These are phyloP conservation scores for Pelargonium cotyledonis DNA, from an alignment of 441 rosid species.

Conservation along the genomic window DNA sequence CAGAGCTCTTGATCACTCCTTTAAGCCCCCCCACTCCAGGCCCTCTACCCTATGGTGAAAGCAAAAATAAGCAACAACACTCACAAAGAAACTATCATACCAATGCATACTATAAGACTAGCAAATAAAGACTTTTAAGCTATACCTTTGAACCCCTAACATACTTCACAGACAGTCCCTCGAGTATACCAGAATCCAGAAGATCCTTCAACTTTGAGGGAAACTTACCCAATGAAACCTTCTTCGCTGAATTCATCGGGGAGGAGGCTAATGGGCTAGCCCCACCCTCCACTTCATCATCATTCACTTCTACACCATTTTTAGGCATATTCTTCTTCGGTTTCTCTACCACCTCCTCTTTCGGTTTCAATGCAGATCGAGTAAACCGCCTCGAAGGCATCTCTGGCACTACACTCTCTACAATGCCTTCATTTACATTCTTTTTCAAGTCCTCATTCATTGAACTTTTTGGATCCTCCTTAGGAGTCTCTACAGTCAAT, in stretches of 20 bases:
- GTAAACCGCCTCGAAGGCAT: slow-evolving; percentile 64
- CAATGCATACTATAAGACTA: neutral
- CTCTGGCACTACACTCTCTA: slow-evolving; percentile 20
- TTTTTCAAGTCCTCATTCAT: slow-evolving; percentile 1
- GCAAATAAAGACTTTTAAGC: neutral
- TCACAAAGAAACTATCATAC: neutral
- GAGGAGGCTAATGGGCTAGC: slow-evolving; percentile 21
- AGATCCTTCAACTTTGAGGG: slow-evolving; percentile 59
- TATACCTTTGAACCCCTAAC: slow-evolving; percentile 54
- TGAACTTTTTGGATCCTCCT: neutral
- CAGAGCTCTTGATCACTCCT: slow-evolving; percentile 59
- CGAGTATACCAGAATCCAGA: slow-evolving; percentile 67
- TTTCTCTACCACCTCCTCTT: slow-evolving; percentile 28
- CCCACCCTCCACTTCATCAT: slow-evolving; percentile 18
- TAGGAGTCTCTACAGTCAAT: neutral
- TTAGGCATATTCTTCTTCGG: slow-evolving; percentile 28
- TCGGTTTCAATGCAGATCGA: slow-evolving; percentile 50
- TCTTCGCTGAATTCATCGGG: slow-evolving; percentile 31
- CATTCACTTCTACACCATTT: slow-evolving; percentile 19
- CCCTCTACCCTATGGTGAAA: slow-evolving; percentile 35
- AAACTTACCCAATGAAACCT: slow-evolving; percentile 34
- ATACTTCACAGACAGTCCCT: slow-evolving; percentile 62
- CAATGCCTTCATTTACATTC: slow-evolving; percentile 16
- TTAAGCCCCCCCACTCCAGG: slow-evolving; percentile 41
- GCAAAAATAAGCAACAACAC: slow-evolving; percentile 4